Evolutionary conservation across 805 yeast species (phyloP).

Genomic region (Spencermartinsiella europaea): DNA sequence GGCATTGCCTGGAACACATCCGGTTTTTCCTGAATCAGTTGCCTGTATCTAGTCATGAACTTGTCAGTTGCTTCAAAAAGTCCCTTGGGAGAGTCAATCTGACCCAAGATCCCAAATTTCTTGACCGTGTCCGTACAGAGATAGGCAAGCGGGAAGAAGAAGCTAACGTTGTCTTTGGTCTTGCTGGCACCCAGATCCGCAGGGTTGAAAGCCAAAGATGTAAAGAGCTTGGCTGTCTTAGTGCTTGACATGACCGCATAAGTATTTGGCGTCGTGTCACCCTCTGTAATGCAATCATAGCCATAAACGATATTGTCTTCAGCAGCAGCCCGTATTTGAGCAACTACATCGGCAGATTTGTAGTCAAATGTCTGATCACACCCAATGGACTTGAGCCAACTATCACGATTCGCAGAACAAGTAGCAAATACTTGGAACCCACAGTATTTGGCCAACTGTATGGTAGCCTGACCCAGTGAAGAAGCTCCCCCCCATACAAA

Average conservation of each 20-base stretch:
- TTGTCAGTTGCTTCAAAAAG: conserved; percentile 8
- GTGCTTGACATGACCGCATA: conserved; percentile 14
- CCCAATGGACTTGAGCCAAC: conserved; percentile 40
- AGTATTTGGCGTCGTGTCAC: conserved; percentile 15
- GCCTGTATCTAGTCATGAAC: conserved; percentile 3
- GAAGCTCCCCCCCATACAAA: conserved; percentile 48
- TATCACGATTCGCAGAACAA: conserved; percentile 45
- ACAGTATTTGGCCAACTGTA: conserved; percentile 53
- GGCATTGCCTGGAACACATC: conserved; percentile 12
- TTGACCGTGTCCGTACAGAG: conserved; percentile 13
- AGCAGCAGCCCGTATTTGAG: conserved; percentile 35
- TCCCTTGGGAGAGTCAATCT: conserved; percentile 13
- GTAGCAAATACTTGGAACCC: conserved; percentile 47
- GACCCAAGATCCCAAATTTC: conserved; percentile 6
- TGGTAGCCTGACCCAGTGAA: conserved; percentile 51
- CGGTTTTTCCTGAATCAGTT: conserved; percentile 2
- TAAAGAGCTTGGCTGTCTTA: conserved; percentile 8
- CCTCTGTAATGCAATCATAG: conserved; percentile 25
- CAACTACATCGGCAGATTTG: conserved; percentile 39
- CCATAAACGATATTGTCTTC: conserved; percentile 24
- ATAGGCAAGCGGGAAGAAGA: conserved; percentile 12
- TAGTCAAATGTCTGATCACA: conserved; percentile 47
- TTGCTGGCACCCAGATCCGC: not conserved
- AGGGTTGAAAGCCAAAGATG: not conserved
- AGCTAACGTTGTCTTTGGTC: not conserved